Evolutionary conservation across 768 basidiomycete species (phyloP).

Genomic region (Lentinula aciculospora): DNA sequence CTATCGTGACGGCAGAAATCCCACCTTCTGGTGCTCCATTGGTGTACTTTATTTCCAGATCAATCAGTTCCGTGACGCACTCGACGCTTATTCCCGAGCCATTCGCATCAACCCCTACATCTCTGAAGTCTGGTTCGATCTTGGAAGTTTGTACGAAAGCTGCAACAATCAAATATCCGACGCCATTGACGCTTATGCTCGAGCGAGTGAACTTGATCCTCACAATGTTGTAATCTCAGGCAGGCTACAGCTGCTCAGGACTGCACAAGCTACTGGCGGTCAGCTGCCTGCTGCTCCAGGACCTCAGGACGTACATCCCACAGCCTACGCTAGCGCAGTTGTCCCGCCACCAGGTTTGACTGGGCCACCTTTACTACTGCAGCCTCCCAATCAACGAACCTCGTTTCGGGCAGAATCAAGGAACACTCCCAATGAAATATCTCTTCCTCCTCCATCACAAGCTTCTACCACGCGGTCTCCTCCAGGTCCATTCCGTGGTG

Average conservation of each 20-base stretch:
- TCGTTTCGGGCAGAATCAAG: constrained; percentile 65
- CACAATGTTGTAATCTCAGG: constrained; percentile 77
- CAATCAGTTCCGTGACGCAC: constrained; percentile 97
- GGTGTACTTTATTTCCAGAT: constrained; percentile 99
- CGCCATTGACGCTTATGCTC: constrained; percentile 96
- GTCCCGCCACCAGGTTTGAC: constrained; percentile 64
- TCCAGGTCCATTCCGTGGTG: constrained; percentile 76
- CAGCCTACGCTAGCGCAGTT: constrained; percentile 80
- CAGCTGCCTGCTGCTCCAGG: constrained; percentile 83
- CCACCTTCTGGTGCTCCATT: constrained; percentile 99
- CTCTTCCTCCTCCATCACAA: constrained; percentile 58
- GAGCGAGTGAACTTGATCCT: constrained; percentile 92
- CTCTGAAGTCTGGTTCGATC: constrained; percentile 92
- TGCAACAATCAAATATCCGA: constrained; percentile 99
- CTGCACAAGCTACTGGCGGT: constrained; percentile 69
- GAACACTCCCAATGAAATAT: constrained; percentile 50
- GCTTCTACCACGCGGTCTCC: constrained; percentile 42
- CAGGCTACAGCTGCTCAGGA: constrained; percentile 72
- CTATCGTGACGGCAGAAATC: constrained; percentile 97
- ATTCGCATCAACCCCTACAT: constrained; percentile 99
- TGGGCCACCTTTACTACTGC: constrained; percentile 63
- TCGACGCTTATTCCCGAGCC: constrained; percentile 97
- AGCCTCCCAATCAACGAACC: constrained; percentile 44
- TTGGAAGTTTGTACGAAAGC: constrained; percentile 93
- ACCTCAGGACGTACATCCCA: constrained; percentile 94